Percentiles rank a stretch among this genome's conserved stretches.
Conservation (phyloP, 164 flowering plant genomes). For the Paratinospora sagittata region DNA sequence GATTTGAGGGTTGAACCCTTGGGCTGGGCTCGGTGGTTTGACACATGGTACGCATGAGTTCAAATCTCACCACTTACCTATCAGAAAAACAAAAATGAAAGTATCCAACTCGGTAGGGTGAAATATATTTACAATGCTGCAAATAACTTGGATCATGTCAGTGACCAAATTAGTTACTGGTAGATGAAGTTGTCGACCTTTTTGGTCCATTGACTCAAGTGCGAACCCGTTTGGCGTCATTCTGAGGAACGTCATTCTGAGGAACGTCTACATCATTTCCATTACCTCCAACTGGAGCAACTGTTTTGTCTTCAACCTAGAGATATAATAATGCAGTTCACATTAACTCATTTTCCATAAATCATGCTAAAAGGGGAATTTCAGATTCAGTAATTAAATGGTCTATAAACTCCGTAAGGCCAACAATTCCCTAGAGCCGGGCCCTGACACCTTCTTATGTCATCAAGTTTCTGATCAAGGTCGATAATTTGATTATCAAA, state of each 20-base stretch:
- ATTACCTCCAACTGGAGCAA: slow-evolving; percentile 25
- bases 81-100: not conserved
- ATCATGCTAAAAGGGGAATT: not conserved
- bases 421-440: too few relatives aligned
- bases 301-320: slow-evolving; percentile 36
- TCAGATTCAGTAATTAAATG: not conserved
- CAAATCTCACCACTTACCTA: too few relatives aligned
- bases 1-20: too few relatives aligned
- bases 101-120: not conserved
- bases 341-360: not conserved
- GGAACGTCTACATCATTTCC: slow-evolving; percentile 67
- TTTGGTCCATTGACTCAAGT: slow-evolving; percentile 8
- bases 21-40: too few relatives aligned
- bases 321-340: slow-evolving; percentile 1
- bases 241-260: too few relatives aligned
- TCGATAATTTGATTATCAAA: too few relatives aligned
- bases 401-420: not conserved
- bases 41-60: too few relatives aligned
- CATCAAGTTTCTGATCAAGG: not conserved
- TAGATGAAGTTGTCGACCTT: not conserved
- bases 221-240: slow-evolving; percentile 57
- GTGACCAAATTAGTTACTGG: not conserved
- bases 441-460: not conserved
- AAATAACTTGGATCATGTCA: not conserved
- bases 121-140: slow-evolving; percentile 13